phyloP scores from a whole-genome alignment of 2,329 filamentous ascomycete species.

The Salinomyces thailandicus region DNA sequence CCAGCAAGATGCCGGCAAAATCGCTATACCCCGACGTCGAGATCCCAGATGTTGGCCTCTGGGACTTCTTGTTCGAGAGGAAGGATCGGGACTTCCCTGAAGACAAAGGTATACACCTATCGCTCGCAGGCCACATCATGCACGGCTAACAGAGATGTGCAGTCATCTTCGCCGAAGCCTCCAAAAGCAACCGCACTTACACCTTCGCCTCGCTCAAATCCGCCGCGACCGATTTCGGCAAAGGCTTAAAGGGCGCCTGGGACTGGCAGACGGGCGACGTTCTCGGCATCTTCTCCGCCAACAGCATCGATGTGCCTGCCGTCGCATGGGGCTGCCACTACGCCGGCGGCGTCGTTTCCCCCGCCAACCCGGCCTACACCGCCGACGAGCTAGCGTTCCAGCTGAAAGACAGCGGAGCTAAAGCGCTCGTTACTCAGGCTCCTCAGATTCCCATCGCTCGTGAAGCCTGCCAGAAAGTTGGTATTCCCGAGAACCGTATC shows the following conservation, averaged over 20 bases:
- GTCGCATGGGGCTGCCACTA: constrained; percentile 70
- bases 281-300: constrained; percentile 71
- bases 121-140: neutral
- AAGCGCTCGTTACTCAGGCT: constrained; percentile 63
- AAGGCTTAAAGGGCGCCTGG: constrained; percentile 63
- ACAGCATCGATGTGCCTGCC: constrained; percentile 68
- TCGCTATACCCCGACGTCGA: constrained; percentile 55
- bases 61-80: constrained; percentile 65
- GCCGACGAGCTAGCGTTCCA: constrained; percentile 75
- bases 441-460: constrained; percentile 51
- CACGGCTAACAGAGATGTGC: constrained; percentile 4
- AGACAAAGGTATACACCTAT: constrained; percentile 53
- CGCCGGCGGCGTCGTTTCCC: constrained; percentile 73
- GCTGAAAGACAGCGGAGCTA: constrained; percentile 65
- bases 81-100: constrained; percentile 56
- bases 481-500: constrained; percentile 61
- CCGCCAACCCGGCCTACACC: constrained; percentile 81
- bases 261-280: constrained; percentile 77
- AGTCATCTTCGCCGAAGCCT: constrained; percentile 72
- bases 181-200: constrained; percentile 57
- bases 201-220: constrained; percentile 58
- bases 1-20: constrained; percentile 56
- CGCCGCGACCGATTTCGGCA: constrained; percentile 64
- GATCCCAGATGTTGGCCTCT: constrained; percentile 67
- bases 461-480: constrained; percentile 58